Evolutionary conservation across 2,329 filamentous ascomycete genomes (phyloP).

Genomic region (Fusarium napiforme): DNA sequence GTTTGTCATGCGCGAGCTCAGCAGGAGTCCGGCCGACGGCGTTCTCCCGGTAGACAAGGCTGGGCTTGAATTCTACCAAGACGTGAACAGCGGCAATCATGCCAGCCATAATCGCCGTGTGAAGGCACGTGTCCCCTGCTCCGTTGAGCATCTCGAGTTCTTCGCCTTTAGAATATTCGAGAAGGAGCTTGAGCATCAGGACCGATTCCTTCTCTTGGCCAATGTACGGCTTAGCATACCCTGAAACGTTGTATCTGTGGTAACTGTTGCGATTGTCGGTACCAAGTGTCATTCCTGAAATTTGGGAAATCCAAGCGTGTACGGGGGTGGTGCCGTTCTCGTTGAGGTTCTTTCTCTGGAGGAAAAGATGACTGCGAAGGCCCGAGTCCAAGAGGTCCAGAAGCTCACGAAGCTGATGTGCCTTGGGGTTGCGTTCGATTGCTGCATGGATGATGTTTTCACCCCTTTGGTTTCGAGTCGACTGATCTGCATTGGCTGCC

Average conservation of each 20-base stretch:
- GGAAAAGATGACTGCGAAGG: conserved; percentile 67
- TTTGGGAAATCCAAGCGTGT: conserved; percentile 64
- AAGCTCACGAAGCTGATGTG: conserved; percentile 56
- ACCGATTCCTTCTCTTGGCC: conserved; percentile 46
- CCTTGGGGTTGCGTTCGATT: conserved; percentile 47
- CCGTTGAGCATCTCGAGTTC: conserved; percentile 70
- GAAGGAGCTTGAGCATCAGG: conserved; percentile 60
- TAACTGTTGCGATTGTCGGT: conserved; percentile 11
- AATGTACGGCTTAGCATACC: conserved; percentile 37
- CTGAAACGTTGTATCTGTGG: conserved; percentile 17
- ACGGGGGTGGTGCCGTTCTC: conserved; percentile 71
- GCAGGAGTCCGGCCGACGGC: conserved; percentile 78
- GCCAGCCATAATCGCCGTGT: conserved; percentile 61
- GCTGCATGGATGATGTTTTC: conserved; percentile 77
- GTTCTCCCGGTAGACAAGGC: conserved; percentile 76
- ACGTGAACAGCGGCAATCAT: conserved; percentile 52
- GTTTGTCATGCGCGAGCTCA: conserved; percentile 71
- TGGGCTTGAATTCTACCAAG: conserved; percentile 66
- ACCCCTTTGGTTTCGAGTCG: conserved; percentile 67
- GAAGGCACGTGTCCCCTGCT: conserved; percentile 73
- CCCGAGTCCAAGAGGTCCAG: conserved; percentile 68
- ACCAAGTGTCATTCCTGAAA: conserved; percentile 31
- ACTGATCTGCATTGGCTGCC: conserved; percentile 75
- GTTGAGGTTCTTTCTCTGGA: conserved; percentile 64
- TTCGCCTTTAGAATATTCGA: conserved; percentile 66